These are phyloP conservation scores for Metschnikowia gruessii DNA, from an alignment of 805 yeast genomes.

Conservation along the genomic window DNA sequence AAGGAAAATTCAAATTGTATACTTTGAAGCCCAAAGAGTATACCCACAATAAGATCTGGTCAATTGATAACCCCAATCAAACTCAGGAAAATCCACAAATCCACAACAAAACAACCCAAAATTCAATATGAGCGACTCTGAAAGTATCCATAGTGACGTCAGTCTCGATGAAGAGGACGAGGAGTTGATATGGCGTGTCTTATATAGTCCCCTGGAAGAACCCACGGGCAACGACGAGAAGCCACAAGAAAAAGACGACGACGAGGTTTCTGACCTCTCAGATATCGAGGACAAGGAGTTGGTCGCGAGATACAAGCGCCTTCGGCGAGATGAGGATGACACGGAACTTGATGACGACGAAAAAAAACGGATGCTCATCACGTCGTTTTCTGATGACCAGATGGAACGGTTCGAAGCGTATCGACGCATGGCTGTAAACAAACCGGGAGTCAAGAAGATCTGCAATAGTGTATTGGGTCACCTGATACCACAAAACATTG, in stretches of 20 bases:
- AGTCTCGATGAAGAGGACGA: constrained; percentile 46
- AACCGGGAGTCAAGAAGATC: constrained; percentile 73
- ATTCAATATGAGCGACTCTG: constrained; percentile 17
- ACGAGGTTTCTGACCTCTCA: constrained; percentile 26
- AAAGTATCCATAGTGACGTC: constrained; percentile 31
- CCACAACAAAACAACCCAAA: too few relatives aligned
- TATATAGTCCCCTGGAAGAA: constrained; percentile 29
- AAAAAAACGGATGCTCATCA: constrained; percentile 57
- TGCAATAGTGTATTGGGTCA: constrained; percentile 79
- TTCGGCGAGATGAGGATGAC: constrained; percentile 30
- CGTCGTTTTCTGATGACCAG: constrained; percentile 76
- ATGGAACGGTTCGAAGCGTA: constrained; percentile 84
- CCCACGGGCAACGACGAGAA: constrained; percentile 9
- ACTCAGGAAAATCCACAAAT: too few relatives aligned
- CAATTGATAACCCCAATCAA: too few relatives aligned
- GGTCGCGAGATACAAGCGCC: constrained; percentile 28
- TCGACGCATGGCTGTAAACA: constrained; percentile 62
- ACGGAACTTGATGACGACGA: constrained; percentile 47
- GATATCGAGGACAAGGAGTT: constrained; percentile 37
- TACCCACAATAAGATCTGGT: too few relatives aligned
- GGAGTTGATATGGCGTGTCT: constrained; percentile 43
- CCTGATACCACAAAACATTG: constrained; percentile 72
- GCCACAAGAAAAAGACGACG: constrained; percentile 24
- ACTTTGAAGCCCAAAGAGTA: too few relatives aligned
- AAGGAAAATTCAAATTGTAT: too few relatives aligned